A percentile compares a stretch with the other conserved stretches of the same genome.
Evolutionary conservation across 805 yeast genomes (phyloP).

Genomic region (Teunomyces panamensis): DNA sequence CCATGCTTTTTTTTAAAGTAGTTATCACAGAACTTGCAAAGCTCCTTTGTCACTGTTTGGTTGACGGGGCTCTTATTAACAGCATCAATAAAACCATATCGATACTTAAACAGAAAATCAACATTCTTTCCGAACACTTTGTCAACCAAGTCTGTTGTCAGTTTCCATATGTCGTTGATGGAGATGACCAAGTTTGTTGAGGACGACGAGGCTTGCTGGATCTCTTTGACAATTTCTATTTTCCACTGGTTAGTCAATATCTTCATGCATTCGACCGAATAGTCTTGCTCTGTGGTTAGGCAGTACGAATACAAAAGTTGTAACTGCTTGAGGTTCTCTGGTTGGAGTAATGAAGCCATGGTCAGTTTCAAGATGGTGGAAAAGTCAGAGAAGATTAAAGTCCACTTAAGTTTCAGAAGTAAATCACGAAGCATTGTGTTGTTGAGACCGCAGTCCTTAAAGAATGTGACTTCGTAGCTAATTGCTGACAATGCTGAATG

Average conservation of each 20-base stretch:
- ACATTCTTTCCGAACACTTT: constrained; percentile 14
- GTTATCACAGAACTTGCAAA: constrained; percentile 32
- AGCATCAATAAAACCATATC: constrained; percentile 25
- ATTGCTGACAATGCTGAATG: constrained; percentile 7
- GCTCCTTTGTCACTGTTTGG: constrained; percentile 15
- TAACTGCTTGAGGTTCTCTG: neutral
- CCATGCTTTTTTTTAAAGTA: constrained; percentile 16
- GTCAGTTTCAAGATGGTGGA: constrained; percentile 15
- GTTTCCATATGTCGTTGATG: neutral
- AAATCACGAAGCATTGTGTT: constrained; percentile 17
- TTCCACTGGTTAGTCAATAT: neutral
- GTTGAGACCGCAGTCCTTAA: constrained; percentile 9
- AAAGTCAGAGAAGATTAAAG: constrained; percentile 26
- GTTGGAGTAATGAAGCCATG: constrained; percentile 18
- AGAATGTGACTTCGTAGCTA: constrained; percentile 10
- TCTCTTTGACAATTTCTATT: neutral
- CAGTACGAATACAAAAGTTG: constrained; percentile 3
- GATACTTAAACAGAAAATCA: constrained; percentile 22
- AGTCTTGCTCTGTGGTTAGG: neutral
- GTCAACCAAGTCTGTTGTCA: constrained; percentile 5
- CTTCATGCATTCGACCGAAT: constrained; percentile 1
- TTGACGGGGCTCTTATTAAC: constrained; percentile 13
- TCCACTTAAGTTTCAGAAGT: constrained; percentile 26
- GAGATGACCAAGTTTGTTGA: constrained; percentile 8
- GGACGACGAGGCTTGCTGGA: neutral